These are phyloP conservation scores for Hirsutella rhossiliensis DNA, from an alignment of 2,329 filamentous ascomycete species.

Conservation along the genomic window DNA sequence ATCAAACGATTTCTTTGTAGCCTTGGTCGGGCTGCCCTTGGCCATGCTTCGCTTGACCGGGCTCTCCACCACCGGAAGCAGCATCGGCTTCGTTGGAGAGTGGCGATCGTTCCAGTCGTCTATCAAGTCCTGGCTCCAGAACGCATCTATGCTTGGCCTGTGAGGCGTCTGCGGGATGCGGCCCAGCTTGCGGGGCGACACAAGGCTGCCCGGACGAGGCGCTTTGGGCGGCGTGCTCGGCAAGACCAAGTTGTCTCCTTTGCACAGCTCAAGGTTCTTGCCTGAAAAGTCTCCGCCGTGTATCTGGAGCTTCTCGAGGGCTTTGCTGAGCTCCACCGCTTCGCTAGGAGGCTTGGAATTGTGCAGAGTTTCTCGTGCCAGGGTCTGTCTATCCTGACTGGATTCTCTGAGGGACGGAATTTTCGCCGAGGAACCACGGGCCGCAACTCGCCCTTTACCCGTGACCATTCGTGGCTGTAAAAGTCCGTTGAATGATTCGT, in stretches of 20 bases:
- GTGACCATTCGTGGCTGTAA: neutral
- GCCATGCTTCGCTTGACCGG: conserved; percentile 9
- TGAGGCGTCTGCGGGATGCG: conserved; percentile 42
- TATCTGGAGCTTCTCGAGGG: neutral
- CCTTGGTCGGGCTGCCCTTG: conserved; percentile 18
- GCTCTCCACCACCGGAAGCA: conserved; percentile 1
- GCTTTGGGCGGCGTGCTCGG: conserved; percentile 9
- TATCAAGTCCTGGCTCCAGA: conserved; percentile 46
- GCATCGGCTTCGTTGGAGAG: conserved; percentile 33
- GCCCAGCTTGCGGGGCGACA: conserved; percentile 18
- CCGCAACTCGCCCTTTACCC: neutral
- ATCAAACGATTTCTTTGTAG: conserved; percentile 48
- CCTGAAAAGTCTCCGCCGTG: neutral
- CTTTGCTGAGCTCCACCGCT: neutral
- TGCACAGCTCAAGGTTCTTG: neutral
- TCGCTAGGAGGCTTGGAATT: neutral
- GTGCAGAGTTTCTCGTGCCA: neutral
- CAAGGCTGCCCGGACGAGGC: conserved; percentile 11
- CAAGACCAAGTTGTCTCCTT: conserved; percentile 3
- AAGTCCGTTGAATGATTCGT: neutral
- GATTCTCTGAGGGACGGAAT: neutral
- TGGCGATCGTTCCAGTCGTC: conserved; percentile 55
- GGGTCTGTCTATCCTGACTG: neutral
- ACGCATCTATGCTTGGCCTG: conserved; percentile 39
- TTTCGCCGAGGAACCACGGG: neutral